These are phyloP conservation scores for Diplocarpon rosae DNA, from an alignment of 2,329 filamentous ascomycete species.

Conservation along the genomic window DNA sequence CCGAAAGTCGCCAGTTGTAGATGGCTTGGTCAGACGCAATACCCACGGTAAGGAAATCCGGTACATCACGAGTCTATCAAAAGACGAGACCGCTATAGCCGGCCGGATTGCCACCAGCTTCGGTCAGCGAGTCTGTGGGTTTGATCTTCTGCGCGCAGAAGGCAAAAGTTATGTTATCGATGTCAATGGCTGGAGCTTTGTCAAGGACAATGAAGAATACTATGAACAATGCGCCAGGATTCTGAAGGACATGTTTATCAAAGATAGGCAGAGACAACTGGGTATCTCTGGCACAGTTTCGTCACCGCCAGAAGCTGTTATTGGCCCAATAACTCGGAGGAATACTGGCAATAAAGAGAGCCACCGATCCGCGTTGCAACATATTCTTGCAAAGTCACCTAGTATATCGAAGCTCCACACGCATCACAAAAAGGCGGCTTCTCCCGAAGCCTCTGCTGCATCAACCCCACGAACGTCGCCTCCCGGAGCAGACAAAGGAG, in stretches of 20 bases:
- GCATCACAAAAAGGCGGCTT: constrained; percentile 31
- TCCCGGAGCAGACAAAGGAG: constrained; percentile 18
- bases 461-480: constrained; percentile 24
- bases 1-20: constrained; percentile 91
- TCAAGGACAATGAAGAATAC: constrained; percentile 98
- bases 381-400: constrained; percentile 48
- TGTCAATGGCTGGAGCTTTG: constrained; percentile 98
- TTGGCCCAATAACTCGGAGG: constrained; percentile 12
- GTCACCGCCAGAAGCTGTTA: constrained; percentile 14
- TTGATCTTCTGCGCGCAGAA: constrained; percentile 79
- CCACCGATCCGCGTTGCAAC: constrained; percentile 42
- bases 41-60: constrained; percentile 95
- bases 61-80: constrained; percentile 77
- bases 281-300: constrained; percentile 25
- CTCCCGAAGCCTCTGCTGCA: constrained; percentile 32
- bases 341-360: constrained; percentile 30
- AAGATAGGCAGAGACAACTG: constrained; percentile 56
- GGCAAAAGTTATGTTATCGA: constrained; percentile 96
- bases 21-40: constrained; percentile 89
- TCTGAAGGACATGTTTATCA: constrained; percentile 76
- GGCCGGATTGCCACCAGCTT: constrained; percentile 84
- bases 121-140: constrained; percentile 90
- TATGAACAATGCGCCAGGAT: constrained; percentile 87
- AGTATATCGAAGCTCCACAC: constrained; percentile 48
- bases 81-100: constrained; percentile 76